These are phyloP conservation scores for Mycena amicta DNA, from an alignment of 768 basidiomycete species.

Conservation along the genomic window DNA sequence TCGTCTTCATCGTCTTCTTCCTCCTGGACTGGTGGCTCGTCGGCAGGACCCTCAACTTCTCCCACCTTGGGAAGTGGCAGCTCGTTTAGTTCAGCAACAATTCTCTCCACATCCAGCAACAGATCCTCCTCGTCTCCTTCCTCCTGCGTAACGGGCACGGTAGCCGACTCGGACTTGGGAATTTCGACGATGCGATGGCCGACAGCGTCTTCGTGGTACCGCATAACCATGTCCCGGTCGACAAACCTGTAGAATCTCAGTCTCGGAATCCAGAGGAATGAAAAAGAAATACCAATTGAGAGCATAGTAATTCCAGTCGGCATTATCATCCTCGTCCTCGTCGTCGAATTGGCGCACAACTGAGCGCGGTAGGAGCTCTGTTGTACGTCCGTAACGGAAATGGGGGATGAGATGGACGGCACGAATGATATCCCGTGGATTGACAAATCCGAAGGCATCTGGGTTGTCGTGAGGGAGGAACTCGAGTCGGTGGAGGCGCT, in stretches of 20 bases:
- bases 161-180: background rate
- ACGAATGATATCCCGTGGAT: background rate
- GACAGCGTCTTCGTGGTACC: background rate
- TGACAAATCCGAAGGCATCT: background rate
- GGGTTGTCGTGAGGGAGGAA: background rate
- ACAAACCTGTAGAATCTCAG: background rate
- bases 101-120: background rate
- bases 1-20: background rate
- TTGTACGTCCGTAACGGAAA: background rate
- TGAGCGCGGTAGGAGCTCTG: background rate
- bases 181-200: background rate
- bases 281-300: background rate
- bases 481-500: background rate
- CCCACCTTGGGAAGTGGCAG: background rate
- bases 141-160: background rate
- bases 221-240: background rate
- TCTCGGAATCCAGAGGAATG: background rate
- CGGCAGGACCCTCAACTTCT: background rate
- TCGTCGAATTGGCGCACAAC: background rate
- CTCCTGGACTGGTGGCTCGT: background rate
- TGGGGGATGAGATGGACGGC: background rate
- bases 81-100: background rate
- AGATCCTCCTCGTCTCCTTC: background rate
- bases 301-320: background rate
- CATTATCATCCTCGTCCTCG: background rate